phyloP scores from a whole-genome alignment of 495 filamentous ascomycete species.

The Daldinia decipiens region DNA sequence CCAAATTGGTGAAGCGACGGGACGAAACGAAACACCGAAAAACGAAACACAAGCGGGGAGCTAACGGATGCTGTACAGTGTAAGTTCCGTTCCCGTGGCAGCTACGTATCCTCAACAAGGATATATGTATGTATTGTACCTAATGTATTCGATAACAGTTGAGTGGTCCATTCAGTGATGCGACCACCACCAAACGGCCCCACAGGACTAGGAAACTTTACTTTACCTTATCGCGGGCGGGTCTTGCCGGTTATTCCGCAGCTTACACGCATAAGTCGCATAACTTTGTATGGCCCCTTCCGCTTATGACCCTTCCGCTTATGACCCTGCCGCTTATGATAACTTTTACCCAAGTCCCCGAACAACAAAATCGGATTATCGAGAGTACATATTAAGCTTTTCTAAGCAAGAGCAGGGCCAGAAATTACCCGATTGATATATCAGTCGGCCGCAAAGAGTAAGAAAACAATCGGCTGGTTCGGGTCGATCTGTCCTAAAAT shows the following conservation, averaged over 20 bases:
- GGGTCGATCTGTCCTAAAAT: neutral
- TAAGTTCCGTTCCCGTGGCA: conserved; percentile 4
- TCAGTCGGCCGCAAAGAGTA: neutral
- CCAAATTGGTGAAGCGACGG: neutral
- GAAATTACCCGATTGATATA: neutral
- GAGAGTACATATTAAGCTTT: neutral
- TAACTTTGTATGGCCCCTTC: neutral
- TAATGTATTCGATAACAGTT: neutral
- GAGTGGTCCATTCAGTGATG: conserved; percentile 5
- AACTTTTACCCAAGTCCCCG: neutral
- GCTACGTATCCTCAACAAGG: conserved; percentile 33
- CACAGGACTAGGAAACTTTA: neutral
- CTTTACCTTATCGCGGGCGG: neutral
- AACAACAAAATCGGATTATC: neutral
- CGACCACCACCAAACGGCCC: conserved; percentile 16
- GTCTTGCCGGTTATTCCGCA: conserved; percentile 2
- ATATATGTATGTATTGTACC: no score
- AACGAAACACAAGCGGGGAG: conserved; percentile 7
- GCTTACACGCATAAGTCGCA: neutral
- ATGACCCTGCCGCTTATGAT: neutral
- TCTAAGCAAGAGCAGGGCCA: neutral
- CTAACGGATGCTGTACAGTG: conserved; percentile 3
- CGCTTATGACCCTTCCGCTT: neutral
- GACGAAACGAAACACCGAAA: conserved; percentile 5
- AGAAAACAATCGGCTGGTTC: neutral